phyloP scores from a whole-genome alignment of 805 yeast species.

The Wickerhamiella qilinensis region DNA sequence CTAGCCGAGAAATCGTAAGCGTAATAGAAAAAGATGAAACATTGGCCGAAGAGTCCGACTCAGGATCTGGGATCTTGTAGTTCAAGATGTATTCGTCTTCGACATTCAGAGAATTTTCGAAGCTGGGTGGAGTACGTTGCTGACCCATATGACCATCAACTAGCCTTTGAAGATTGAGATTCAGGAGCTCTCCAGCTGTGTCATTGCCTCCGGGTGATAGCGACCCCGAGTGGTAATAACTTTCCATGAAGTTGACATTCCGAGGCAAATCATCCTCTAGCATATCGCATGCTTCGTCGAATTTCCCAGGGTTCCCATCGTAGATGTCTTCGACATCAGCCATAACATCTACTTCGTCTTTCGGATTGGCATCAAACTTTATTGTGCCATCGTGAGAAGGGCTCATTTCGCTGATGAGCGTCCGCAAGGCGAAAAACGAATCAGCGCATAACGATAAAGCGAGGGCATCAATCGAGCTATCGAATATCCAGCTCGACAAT shows the following conservation, averaged over 20 bases:
- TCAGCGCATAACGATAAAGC: slow-evolving; percentile 50
- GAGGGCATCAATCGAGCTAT: slow-evolving; percentile 8
- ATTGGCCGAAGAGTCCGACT: neutral
- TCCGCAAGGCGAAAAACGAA: slow-evolving; percentile 57
- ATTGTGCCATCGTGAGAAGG: neutral
- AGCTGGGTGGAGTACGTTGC: neutral
- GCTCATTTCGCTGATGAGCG: slow-evolving; percentile 53
- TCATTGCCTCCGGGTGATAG: neutral
- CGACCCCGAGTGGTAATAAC: slow-evolving; percentile 13
- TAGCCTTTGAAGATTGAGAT: neutral
- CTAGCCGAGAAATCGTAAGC: slow-evolving; percentile 3
- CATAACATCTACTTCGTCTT: slow-evolving; percentile 26
- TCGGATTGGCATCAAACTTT: slow-evolving; percentile 14
- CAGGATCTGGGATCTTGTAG: too few species aligned
- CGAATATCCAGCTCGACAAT: neutral
- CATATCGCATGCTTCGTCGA: slow-evolving; percentile 11
- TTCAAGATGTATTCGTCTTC: slow-evolving; percentile 9
- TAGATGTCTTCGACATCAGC: slow-evolving; percentile 27
- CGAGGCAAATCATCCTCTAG: slow-evolving; percentile 13
- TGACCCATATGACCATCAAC: neutral
- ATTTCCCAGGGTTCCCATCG: neutral
- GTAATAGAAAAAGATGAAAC: neutral
- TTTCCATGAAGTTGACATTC: slow-evolving; percentile 19
- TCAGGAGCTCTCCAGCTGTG: slow-evolving; percentile 2
- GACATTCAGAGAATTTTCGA: slow-evolving; percentile 8